phyloP scores from a whole-genome alignment of 805 yeast genomes.

The Cyberlindnera samutprakarnensis region DNA sequence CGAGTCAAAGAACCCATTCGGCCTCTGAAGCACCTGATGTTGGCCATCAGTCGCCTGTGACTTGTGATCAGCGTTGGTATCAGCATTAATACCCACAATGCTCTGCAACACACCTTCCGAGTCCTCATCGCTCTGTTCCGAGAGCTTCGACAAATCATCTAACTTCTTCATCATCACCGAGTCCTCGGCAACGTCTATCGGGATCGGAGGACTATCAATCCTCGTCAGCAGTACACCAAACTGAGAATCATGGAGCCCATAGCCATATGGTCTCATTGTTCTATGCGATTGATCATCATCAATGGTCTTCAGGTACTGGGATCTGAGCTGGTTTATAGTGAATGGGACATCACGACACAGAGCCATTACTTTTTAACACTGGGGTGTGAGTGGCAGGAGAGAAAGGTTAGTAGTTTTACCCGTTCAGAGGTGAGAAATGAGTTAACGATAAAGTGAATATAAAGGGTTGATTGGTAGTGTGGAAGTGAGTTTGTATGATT shows the following conservation, averaged over 20 bases:
- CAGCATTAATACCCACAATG: slow-evolving; percentile 4
- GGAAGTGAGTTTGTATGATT: too few relatives aligned
- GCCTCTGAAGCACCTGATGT: slow-evolving; percentile 1
- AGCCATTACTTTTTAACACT: slow-evolving; percentile 17
- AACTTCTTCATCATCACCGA: slow-evolving; percentile 7
- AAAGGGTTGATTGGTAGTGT: too few relatives aligned
- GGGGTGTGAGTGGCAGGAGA: too few relatives aligned
- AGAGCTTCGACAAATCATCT: slow-evolving; percentile 2
- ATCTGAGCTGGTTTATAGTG: slow-evolving; percentile 16
- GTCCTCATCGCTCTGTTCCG: slow-evolving; percentile 9
- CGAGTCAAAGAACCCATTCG: slow-evolving; percentile 8
- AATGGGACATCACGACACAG: slow-evolving; percentile 7
- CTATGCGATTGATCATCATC: slow-evolving; percentile 21
- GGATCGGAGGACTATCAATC: slow-evolving; percentile 25
- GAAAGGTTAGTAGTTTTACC: too few relatives aligned
- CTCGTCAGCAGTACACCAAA: slow-evolving; percentile 10
- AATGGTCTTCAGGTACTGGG: slow-evolving; percentile 12
- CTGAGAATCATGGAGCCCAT: slow-evolving; percentile 2
- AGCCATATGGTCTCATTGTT: slow-evolving; percentile 15
- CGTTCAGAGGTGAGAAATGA: too few relatives aligned
- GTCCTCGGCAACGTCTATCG: slow-evolving; percentile 21
- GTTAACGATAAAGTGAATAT: too few relatives aligned
- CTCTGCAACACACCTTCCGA: too few relatives aligned
- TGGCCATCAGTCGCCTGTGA: not conserved
- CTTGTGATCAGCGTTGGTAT: slow-evolving; percentile 1